Evolutionary conservation across 2,329 filamentous ascomycete species (phyloP), one percentile per base, ranked within the genome.

Genomic region (Pseudogymnoascus sp.): DNA sequence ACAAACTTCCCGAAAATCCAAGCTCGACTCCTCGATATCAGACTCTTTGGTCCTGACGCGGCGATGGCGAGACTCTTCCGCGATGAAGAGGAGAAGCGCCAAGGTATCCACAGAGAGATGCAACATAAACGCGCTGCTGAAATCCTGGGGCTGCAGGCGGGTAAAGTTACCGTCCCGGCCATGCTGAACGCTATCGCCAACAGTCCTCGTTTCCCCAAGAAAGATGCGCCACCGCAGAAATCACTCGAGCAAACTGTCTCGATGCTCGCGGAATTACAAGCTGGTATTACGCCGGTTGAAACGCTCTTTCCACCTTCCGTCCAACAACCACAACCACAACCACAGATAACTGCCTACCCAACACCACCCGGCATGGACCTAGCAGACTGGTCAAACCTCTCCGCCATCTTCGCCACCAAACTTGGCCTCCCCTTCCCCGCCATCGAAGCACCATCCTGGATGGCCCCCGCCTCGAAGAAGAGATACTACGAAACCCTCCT

Each of bases 371-470:
- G 36, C 11, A 69, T 71, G 62, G 67, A 71, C 37, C 31, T 67
- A n/a, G 60, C 51, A 8, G 64, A 63, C 6, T 68, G 65, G 48
- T 66, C 67, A 13, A 70, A 68, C 34, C 62, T 75, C 23, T 13
- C 67, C 25, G 60, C 64, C 14, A 67, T 71, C 21, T 65, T 74
- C 28, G 77, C 76, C 34, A 71, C 74, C 41, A 71, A 84, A 7
- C 76, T 76, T 51, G 76, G 76, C 62, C 79, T 80, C 65, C 77
- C 81, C 6, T 83, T 77, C 65, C 83, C 82, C 13, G 74, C 83
- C 1, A 79, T 71, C 1, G 77, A 81, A 48, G 81, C 84, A 3
- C 83, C 84, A 0, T 77, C 79, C 16, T 84, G 82, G 78, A 77
- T 85, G 67, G 74, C 73, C 8, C 43, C 43, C 1, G 19, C 43